Evolutionary conservation across 768 basidiomycete genomes (phyloP).

Genomic region (Pleurotus platypus): DNA sequence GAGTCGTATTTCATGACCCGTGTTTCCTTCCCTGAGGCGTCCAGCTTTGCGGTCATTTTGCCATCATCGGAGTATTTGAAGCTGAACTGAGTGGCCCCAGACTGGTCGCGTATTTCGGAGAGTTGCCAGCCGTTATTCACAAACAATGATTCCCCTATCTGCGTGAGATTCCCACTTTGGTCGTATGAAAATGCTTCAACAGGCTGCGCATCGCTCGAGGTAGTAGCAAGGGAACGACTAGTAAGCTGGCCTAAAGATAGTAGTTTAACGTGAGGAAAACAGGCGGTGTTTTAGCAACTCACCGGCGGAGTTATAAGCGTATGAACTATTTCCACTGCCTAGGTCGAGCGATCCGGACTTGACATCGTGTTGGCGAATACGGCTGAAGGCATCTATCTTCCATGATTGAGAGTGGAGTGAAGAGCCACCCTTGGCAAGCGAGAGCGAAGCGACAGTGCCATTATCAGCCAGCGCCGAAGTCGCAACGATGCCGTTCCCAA

Average conservation of each 20-base stretch:
- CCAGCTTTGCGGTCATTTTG: constrained; percentile 2
- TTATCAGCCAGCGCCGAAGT: background rate
- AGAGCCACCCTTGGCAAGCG: background rate
- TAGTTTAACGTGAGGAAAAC: too few species aligned
- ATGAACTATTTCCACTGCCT: background rate
- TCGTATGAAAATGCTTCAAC: constrained; percentile 6
- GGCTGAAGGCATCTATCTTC: constrained; percentile 4
- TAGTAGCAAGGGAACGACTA: background rate
- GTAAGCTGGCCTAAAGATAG: background rate
- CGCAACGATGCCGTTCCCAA: background rate
- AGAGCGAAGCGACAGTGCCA: background rate
- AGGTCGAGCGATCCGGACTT: background rate
- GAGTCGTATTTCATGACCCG: background rate
- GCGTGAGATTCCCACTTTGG: constrained; percentile 8
- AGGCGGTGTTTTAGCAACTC: background rate
- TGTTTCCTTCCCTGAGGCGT: background rate
- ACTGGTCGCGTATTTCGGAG: constrained; percentile 2
- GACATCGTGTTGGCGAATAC: background rate
- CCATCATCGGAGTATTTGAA: constrained; percentile 5
- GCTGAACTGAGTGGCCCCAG: background rate
- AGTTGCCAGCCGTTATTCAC: constrained; percentile 11
- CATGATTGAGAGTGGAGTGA: background rate
- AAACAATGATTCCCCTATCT: constrained; percentile 7
- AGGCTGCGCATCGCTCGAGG: background rate
- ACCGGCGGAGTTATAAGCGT: constrained; percentile 3